phyloP scores from a whole-genome alignment of 768 basidiomycete species.

The Rhodotorula graminis region DNA sequence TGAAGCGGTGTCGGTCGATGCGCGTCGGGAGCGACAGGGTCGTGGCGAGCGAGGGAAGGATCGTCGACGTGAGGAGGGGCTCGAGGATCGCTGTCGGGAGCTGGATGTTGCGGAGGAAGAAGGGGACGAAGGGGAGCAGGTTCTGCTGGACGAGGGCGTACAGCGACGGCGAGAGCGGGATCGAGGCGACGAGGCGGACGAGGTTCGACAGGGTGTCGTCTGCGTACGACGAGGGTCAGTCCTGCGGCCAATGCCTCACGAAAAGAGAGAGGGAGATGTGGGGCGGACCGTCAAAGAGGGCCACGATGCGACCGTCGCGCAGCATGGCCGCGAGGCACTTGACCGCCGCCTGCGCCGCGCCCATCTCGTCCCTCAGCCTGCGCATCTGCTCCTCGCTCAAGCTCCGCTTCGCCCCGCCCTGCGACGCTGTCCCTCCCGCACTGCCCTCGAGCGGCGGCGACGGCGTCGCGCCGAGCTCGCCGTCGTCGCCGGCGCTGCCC shows the following conservation, averaged over 20 bases:
- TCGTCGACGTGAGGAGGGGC: background rate
- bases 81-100: background rate
- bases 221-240: background rate
- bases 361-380: slow-evolving; percentile 28
- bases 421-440: too few relatives aligned
- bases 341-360: slow-evolving; percentile 32
- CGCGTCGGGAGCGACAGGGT: slow-evolving; percentile 14
- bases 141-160: slow-evolving; percentile 16
- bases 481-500: background rate
- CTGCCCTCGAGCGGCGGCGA: background rate
- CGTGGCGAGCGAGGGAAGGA: slow-evolving; percentile 4
- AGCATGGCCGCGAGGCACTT: slow-evolving; percentile 11
- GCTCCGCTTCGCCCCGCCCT: slow-evolving; percentile 3
- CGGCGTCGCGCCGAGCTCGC: background rate
- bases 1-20: slow-evolving; percentile 22
- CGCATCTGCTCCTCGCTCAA: slow-evolving; percentile 34
- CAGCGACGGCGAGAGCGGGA: slow-evolving; percentile 9
- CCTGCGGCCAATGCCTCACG: background rate
- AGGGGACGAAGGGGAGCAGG: slow-evolving; percentile 35
- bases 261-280: too few relatives aligned
- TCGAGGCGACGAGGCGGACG: slow-evolving; percentile 2
- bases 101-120: slow-evolving; percentile 10
- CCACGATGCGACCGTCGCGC: slow-evolving; percentile 1
- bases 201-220: slow-evolving; percentile 1
- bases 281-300: slow-evolving; percentile 16